Base-by-base conservation (phyloP, 495 filamentous ascomycete species). In the Xylaria cubensis region DNA sequence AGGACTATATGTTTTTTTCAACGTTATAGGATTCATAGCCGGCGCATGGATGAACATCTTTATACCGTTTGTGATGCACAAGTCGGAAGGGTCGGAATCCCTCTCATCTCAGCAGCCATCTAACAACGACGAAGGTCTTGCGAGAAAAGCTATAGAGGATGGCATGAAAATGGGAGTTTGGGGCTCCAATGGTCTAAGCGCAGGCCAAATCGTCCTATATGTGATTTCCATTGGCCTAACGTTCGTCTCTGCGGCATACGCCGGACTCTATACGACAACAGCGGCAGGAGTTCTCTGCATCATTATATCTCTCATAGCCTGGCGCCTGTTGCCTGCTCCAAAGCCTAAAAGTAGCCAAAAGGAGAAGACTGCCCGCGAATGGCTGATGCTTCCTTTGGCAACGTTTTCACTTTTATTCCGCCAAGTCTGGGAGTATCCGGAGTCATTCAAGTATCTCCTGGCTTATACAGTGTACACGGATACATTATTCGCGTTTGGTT, bases 11-110 rank as follows among this genome's bases (percentile, higher is more conserved):
- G 62, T 48, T 21, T 13, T 48, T 3, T 64, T 64, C 26, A 64
- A 50, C 24, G 26, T 64, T 5, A 34, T 48, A 4, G 62, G 62
- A 6, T 64, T 64, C 13, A 29, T 64, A 32, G 62, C 62, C 19
- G 62, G 62, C 62, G 62, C 62, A 29, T 64, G 42, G 62, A 64
- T 48, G 42, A 64, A 64, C 26, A 46, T 64, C 19, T 64, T 64
- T 10, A 48, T 64, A 46, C 62, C 42, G 15, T 48, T 46, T 24
- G 42, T 64, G 21, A 64, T 64, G 62, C 62, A 34, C 39, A 64
- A n/a, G 42, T 48, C 42, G 15, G 41, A 50, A 34, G 62, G 29
- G 26, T 5, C 62, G 24, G 42, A n/a, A 9, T 41, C 41, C 10
- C 13, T 24, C 17, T 64, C 62, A 19, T 34, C 21, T n/a, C 41